A percentile compares a stretch with the other conserved stretches of the same genome.
Evolutionary conservation across 805 yeast species (phyloP).

Genomic region (Candida qinlingensis): DNA sequence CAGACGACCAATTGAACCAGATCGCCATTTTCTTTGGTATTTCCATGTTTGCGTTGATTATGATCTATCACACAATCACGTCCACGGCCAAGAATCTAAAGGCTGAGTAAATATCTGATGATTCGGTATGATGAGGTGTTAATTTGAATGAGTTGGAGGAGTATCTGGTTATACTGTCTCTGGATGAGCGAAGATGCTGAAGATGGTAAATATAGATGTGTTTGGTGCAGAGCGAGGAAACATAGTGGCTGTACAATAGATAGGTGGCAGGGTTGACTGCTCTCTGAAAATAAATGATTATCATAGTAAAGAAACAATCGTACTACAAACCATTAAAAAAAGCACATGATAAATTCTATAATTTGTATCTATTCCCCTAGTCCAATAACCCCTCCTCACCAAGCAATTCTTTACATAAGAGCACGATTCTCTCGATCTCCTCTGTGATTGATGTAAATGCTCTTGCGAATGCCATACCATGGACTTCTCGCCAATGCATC

Average conservation of each 20-base stretch:
- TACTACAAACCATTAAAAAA: too few relatives aligned
- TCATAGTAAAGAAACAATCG: too few relatives aligned
- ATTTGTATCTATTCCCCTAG: not conserved
- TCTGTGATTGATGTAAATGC: constrained; percentile 43
- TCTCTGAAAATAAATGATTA: too few relatives aligned
- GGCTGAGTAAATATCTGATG: not conserved
- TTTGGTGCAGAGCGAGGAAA: too few relatives aligned
- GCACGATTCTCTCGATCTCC: constrained; percentile 34
- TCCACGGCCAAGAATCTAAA: constrained; percentile 34
- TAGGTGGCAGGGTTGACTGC: too few relatives aligned
- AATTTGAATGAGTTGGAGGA: too few relatives aligned
- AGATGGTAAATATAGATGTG: too few relatives aligned
- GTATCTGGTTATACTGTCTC: too few relatives aligned
- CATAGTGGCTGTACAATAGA: too few relatives aligned
- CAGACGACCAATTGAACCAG: constrained; percentile 73
- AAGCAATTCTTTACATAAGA: constrained; percentile 34
- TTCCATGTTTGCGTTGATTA: constrained; percentile 61
- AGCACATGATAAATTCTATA: not conserved
- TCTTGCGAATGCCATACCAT: constrained; percentile 44
- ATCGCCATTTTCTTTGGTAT: constrained; percentile 73
- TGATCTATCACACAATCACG: constrained; percentile 63
- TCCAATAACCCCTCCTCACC: constrained; percentile 34
- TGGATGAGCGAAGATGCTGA: too few relatives aligned
- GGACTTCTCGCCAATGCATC: constrained; percentile 42
- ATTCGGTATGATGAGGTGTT: too few relatives aligned